Conservation (phyloP, 805 yeast genomes). For the Schwanniomyces occidentalis region DNA sequence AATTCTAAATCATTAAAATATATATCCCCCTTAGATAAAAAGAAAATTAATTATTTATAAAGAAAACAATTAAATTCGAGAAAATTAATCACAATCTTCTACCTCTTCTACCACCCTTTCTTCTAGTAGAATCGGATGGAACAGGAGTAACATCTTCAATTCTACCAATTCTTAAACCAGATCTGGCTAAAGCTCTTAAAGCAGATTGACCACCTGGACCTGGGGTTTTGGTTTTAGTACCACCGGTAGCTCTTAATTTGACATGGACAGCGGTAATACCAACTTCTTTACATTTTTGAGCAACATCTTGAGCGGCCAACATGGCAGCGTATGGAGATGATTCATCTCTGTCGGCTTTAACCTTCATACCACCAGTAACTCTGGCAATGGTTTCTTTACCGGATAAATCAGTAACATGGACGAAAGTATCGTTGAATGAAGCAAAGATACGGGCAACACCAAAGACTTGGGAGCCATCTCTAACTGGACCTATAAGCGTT, state of each 20-base stretch:
- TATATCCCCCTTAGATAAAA: not conserved
- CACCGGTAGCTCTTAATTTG: conserved; percentile 99
- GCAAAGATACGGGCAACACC: conserved; percentile 99
- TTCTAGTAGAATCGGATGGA: conserved; percentile 99
- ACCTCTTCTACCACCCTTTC: conserved; percentile 99
- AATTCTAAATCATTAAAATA: conserved; percentile 1
- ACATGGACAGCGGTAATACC: conserved; percentile 99
- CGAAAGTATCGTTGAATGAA: conserved; percentile 99
- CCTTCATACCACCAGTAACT: conserved; percentile 99
- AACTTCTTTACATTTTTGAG: conserved; percentile 98
- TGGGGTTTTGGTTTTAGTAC: conserved; percentile 99
- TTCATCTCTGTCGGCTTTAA: conserved; percentile 99
- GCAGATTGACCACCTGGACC: conserved; percentile 99
- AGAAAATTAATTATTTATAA: conserved; percentile 1
- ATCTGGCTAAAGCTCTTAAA: conserved; percentile 98
- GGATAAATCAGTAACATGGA: conserved; percentile 98
- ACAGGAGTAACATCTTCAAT: conserved; percentile 99
- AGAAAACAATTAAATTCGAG: conserved; percentile 1
- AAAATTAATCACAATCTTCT: conserved; percentile 79
- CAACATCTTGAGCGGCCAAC: conserved; percentile 99
- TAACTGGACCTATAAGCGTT: conserved; percentile 52
- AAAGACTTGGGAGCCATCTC: conserved; percentile 95
- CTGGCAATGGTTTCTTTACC: conserved; percentile 99
- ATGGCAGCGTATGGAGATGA: conserved; percentile 99
- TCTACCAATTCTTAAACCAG: conserved; percentile 99